A percentile compares a stretch with the other conserved stretches of the same genome.
These are phyloP conservation scores for Trametes sanguinea DNA, from an alignment of 768 basidiomycete species.

Conservation along the genomic window DNA sequence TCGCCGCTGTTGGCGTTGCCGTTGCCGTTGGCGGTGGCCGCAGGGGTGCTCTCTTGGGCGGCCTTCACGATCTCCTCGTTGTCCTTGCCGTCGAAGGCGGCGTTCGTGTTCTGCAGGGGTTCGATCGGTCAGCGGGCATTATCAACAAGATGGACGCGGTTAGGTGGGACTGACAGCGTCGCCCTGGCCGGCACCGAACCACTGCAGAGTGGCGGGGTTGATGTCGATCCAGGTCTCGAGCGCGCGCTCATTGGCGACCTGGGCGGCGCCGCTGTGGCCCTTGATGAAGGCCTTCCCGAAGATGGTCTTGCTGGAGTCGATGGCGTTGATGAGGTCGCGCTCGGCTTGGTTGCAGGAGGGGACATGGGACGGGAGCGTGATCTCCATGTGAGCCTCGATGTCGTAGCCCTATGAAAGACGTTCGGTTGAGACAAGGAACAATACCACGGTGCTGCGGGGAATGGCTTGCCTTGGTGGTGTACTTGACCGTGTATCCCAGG, in stretches of 20 bases:
- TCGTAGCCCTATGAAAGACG: not conserved
- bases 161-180: not conserved
- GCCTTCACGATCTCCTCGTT: not conserved
- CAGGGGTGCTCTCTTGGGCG: not conserved
- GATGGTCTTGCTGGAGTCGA: not conserved
- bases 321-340: not conserved
- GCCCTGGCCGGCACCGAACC: not conserved
- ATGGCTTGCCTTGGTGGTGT: not conserved
- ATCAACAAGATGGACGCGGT: too few species aligned
- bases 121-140: too few species aligned
- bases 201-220: not conserved
- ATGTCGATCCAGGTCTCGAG: not conserved
- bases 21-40: not conserved
- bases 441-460: not conserved
- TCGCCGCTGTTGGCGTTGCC: not conserved
- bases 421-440: too few species aligned
- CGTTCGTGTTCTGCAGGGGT: not conserved
- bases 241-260: not conserved
- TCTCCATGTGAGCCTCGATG: not conserved
- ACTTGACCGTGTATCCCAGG: not conserved
- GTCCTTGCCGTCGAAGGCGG: not conserved
- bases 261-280: not conserved
- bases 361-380: not conserved
- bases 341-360: constrained; percentile 2
- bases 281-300: constrained; percentile 8